phyloP scores from a whole-genome alignment of 768 basidiomycete genomes.

The Russula sp. region DNA sequence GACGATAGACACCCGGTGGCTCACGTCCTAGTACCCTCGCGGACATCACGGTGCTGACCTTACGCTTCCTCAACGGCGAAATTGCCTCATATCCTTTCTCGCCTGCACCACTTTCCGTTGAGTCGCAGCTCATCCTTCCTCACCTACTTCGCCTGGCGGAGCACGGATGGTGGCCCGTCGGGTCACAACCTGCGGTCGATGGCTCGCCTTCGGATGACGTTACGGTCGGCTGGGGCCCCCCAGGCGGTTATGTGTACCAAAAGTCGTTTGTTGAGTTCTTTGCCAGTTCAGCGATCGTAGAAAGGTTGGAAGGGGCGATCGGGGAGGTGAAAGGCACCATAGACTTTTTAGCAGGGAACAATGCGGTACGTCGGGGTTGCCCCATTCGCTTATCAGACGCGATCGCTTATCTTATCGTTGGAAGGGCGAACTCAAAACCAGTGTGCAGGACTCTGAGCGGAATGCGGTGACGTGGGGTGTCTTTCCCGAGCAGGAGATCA shows the following conservation, averaged over 20 bases:
- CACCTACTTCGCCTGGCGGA: conserved; percentile 72
- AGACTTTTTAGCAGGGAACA: conserved; percentile 82
- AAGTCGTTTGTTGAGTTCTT: conserved; percentile 99
- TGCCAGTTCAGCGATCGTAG: conserved; percentile 54
- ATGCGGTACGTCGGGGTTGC: conserved; percentile 43
- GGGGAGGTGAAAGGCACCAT: conserved; percentile 58
- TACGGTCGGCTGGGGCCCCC: conserved; percentile 90
- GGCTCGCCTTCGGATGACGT: conserved; percentile 67
- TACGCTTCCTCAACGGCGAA: conserved; percentile 69
- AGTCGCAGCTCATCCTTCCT: conserved; percentile 75
- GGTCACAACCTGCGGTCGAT: conserved; percentile 92
- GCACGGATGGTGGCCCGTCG: conserved; percentile 91
- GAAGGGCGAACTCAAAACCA: conserved; percentile 75
- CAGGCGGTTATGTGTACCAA: conserved; percentile 91
- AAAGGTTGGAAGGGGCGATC: conserved; percentile 53
- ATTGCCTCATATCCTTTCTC: conserved; percentile 86
- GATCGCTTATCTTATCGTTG: not conserved
- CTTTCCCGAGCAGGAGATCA: conserved; percentile 93
- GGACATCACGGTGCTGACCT: conserved; percentile 76
- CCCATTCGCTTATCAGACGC: too few relatives aligned
- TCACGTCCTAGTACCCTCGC: conserved; percentile 25
- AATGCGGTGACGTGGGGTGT: conserved; percentile 99
- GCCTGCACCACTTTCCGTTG: conserved; percentile 67
- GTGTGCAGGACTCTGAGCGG: conserved; percentile 68
- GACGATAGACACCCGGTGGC: conserved; percentile 8